Conservation (phyloP, 2,329 filamentous ascomycete genomes). For the Rutstroemia sp. region DNA sequence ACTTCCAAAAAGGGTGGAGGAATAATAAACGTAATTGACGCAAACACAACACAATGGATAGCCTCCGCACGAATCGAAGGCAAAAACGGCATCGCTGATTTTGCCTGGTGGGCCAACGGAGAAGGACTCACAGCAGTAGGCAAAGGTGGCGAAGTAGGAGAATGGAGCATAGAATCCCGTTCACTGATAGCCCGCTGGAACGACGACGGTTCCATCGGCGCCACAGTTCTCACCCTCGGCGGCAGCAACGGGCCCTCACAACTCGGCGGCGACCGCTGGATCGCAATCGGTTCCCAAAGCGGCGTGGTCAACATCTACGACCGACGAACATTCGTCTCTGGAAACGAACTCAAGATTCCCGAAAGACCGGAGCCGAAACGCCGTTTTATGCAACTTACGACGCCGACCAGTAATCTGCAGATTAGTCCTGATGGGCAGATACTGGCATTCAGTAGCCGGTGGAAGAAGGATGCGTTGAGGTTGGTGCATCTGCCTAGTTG, state of each 20-base stretch:
- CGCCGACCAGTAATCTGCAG: conserved; percentile 67
- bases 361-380: conserved; percentile 64
- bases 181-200: conserved; percentile 76
- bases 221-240: conserved; percentile 74
- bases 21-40: conserved; percentile 76
- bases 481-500: conserved; percentile 86
- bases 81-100: conserved; percentile 77
- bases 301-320: conserved; percentile 95
- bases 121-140: conserved; percentile 75
- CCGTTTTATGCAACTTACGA: conserved; percentile 79
- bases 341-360: conserved; percentile 46
- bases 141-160: conserved; percentile 81
- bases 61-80: conserved; percentile 76
- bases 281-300: conserved; percentile 76
- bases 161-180: conserved; percentile 67
- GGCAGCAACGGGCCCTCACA: conserved; percentile 49
- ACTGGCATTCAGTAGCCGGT: conserved; percentile 74
- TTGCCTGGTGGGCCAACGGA: conserved; percentile 85
- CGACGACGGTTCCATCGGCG: conserved; percentile 83
- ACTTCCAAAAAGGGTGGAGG: conserved; percentile 80
- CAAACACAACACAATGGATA: conserved; percentile 78
- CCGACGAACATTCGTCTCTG: conserved; percentile 41
- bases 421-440: conserved; percentile 90
- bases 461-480: conserved; percentile 82
- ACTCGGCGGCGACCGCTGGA: conserved; percentile 78